Conservation (phyloP, 73 alveolate species). For the Uronychia setigera region DNA sequence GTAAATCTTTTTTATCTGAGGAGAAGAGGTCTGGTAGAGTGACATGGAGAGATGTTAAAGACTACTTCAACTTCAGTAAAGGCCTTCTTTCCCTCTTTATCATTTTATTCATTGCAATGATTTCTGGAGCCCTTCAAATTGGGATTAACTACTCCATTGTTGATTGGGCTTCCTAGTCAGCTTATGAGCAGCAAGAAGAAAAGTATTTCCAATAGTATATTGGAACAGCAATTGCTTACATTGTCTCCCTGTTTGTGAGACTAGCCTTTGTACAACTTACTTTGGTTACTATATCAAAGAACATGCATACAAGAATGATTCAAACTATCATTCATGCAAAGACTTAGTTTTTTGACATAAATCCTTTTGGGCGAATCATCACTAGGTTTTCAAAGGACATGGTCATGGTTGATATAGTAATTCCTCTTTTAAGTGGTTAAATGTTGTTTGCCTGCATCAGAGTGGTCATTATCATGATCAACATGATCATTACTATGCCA, state of each 20-base stretch:
- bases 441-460: conserved; percentile 16
- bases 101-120: not conserved
- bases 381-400: conserved; percentile 65
- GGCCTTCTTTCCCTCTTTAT: not conserved
- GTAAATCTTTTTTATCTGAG: too few relatives aligned
- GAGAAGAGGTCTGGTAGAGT: too few relatives aligned
- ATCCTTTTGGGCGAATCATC: conserved; percentile 75
- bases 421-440: conserved; percentile 20
- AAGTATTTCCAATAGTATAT: conserved; percentile 7
- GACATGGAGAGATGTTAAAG: not conserved
- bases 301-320: conserved; percentile 15
- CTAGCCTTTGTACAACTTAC: not conserved
- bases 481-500: conserved; percentile 16
- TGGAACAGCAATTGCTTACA: not conserved
- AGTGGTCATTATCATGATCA: conserved; percentile 22
- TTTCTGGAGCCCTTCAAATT: not conserved
- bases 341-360: conserved; percentile 71
- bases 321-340: conserved; percentile 12
- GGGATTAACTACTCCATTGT: not conserved
- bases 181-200: too few relatives aligned
- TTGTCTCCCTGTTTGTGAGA: not conserved
- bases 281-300: not conserved
- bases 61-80: not conserved
- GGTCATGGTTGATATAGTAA: conserved; percentile 19
- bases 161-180: too few relatives aligned